Conservation (phyloP, 139 green algal genomes). For the Closterium sp. region DNA sequence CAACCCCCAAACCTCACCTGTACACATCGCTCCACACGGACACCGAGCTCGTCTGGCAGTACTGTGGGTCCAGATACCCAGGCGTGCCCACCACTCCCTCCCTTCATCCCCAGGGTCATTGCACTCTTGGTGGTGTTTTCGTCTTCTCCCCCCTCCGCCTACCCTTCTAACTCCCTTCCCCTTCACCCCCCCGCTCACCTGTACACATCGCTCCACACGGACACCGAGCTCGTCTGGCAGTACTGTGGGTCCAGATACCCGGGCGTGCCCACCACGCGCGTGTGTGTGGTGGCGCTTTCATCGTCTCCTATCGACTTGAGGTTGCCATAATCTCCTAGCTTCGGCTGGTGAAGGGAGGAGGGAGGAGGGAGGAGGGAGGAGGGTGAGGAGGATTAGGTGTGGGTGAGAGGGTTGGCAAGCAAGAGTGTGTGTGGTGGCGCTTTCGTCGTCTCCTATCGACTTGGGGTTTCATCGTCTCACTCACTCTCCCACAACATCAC, state of each 20-base stretch:
- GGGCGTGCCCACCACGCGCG: not conserved
- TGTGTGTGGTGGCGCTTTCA: not conserved
- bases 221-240: not conserved
- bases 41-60: not conserved
- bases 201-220: conserved; percentile 3
- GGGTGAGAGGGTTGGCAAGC: not conserved
- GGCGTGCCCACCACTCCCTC: not conserved
- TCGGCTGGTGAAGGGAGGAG: not conserved
- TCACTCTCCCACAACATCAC: no score
- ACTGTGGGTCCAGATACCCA: not conserved
- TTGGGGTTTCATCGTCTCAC: not conserved
- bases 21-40: not conserved
- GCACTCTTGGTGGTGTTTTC: no score
- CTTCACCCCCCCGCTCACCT: not conserved
- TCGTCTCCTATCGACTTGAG: not conserved
- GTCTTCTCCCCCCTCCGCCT: no score
- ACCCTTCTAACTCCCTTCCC: not conserved
- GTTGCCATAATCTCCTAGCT: not conserved
- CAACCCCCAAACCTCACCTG: not conserved
- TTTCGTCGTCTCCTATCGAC: not conserved
- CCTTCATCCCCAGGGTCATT: no score
- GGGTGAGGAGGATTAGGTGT: not conserved
- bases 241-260: not conserved
- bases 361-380: not conserved
- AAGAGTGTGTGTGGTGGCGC: not conserved